A percentile compares a stretch with the other conserved stretches of the same genome.
These are phyloP conservation scores for Diospyros lotus DNA, from an alignment of 148 eudicot species.

Conservation along the genomic window DNA sequence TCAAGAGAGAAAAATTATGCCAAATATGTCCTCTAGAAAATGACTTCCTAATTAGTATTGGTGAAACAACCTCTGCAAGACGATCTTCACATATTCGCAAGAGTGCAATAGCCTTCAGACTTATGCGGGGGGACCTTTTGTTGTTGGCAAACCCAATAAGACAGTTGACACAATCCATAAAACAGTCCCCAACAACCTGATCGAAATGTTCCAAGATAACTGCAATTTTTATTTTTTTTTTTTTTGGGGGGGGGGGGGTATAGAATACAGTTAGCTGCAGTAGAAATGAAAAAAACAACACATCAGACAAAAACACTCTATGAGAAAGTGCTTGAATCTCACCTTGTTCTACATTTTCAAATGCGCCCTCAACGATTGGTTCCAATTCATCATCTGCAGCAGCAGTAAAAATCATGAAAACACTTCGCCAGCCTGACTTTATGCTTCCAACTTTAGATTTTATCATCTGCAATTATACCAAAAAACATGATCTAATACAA, in stretches of 20 bases:
- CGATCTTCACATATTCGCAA: slow-evolving; percentile 98
- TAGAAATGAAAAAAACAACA: slow-evolving; percentile 2
- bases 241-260: slow-evolving; percentile 1
- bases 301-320: slow-evolving; percentile 4
- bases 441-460: slow-evolving; percentile 98
- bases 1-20: background rate
- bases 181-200: slow-evolving; percentile 98
- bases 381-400: slow-evolving; percentile 98
- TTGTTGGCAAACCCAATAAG: slow-evolving; percentile 98
- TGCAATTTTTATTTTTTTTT: slow-evolving; percentile 23
- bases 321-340: slow-evolving; percentile 15
- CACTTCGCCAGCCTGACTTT: slow-evolving; percentile 99
- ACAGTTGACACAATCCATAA: slow-evolving; percentile 99
- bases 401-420: slow-evolving; percentile 97
- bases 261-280: slow-evolving; percentile 8
- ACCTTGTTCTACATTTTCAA: slow-evolving; percentile 99
- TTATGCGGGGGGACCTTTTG: slow-evolving; percentile 89
- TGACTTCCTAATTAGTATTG: slow-evolving; percentile 1
- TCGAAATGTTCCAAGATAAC: slow-evolving; percentile 98
- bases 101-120: slow-evolving; percentile 97
- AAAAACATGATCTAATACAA: slow-evolving; percentile 8
- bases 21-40: background rate
- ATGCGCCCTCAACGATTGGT: slow-evolving; percentile 94
- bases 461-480: slow-evolving; percentile 63
- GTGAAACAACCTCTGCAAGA: slow-evolving; percentile 83